Evolutionary conservation across 768 basidiomycete species (phyloP).

Genomic region (Boletellus sp.): DNA sequence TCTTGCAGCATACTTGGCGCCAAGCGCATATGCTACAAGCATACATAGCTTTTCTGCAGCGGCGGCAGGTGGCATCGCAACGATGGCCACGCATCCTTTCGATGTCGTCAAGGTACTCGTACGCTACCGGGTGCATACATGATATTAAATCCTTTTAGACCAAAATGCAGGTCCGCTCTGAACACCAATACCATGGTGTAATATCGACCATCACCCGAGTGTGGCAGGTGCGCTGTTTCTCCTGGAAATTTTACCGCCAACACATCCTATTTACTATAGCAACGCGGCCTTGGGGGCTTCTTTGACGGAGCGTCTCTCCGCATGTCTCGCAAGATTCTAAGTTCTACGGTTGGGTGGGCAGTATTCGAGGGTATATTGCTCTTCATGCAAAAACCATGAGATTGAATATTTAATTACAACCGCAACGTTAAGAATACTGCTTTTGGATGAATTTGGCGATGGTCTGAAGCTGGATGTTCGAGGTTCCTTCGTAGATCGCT

Average conservation of each 20-base stretch:
- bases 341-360: conserved; percentile 89
- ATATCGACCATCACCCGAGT: conserved; percentile 60
- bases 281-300: conserved; percentile 76
- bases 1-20: conserved; percentile 38
- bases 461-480: conserved; percentile 97
- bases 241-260: not conserved
- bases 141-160: conserved; percentile 49
- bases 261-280: conserved; percentile 39
- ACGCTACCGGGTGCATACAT: not conserved
- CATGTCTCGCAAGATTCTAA: conserved; percentile 79
- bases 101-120: conserved; percentile 83
- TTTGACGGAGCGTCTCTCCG: conserved; percentile 85
- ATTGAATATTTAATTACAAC: not conserved
- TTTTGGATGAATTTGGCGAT: conserved; percentile 91
- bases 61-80: conserved; percentile 79
- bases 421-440: conserved; percentile 59
- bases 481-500: conserved; percentile 91
- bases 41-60: conserved; percentile 70
- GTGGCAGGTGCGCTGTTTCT: conserved; percentile 51
- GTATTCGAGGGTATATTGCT: conserved; percentile 81
- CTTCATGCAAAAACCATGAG: conserved; percentile 40
- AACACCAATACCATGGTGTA: conserved; percentile 71
- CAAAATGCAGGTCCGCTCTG: conserved; percentile 86
- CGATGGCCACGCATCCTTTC: conserved; percentile 85
- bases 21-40: conserved; percentile 43